Evolutionary conservation across 331 rosid species (phyloP), one percentile per base, ranked within the genome.

Genomic region (Malus hybrid): DNA sequence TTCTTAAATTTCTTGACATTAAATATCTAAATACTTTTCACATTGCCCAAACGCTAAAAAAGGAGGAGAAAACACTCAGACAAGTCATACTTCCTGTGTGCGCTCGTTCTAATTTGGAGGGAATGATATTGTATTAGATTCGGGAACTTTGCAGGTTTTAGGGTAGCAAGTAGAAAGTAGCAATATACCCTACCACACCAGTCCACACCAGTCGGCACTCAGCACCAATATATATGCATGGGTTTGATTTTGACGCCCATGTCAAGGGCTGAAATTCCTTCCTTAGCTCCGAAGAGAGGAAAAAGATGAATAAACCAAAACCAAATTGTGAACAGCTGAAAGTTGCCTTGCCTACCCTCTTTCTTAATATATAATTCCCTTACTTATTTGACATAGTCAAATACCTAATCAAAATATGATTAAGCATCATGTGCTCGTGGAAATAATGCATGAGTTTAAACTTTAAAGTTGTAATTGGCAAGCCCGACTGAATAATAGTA

Each of bases 271-370:
- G n/a, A 78, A 82, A 77, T 85, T 85, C 88, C 73, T 82, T 78
- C 56, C 86, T 82, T 78, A 82, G 82, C 86, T 56, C 57, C 74
- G 80, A 82, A 82, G 86, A 44, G 29, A 73, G 31, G 36, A 10
- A 48, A 15, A 29, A 18, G 22, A 32, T 6, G 42, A 6, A 50
- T 14, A 50, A 7, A 32, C 1, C 24, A 42, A 42, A 24, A 56
- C 56, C 10, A 20, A 20, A 57, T 57, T 54, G 59, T 54, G 59
- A 54, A 54, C 22, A 54, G 22, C 59, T 54, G 20, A 18, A 54
- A n/a, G 22, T 18, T 8, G 59, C 59, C 59, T 18, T 8, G 59
- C 59, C 59, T 52, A 52, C 59, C 59, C 9, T 7, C 57, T 52
- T 19, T 16, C 44, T 0, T 8, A 39, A 39, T 39, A 39, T 39